A percentile compares a stretch with the other conserved stretches of the same genome.
phyloP scores from a whole-genome alignment of 495 filamentous ascomycete genomes.

The Penicillium silybi region DNA sequence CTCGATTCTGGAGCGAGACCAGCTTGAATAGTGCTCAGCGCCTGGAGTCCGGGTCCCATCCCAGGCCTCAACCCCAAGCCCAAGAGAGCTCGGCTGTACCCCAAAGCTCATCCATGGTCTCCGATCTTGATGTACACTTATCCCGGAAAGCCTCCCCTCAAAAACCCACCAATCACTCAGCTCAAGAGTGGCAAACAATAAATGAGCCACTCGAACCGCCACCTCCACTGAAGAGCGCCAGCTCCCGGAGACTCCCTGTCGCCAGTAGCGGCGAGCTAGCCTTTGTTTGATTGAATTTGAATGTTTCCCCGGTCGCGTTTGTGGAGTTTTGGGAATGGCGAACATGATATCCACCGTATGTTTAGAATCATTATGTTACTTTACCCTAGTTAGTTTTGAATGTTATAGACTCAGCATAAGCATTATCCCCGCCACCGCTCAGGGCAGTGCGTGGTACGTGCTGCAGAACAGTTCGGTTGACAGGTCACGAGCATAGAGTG shows the following conservation, averaged over 20 bases:
- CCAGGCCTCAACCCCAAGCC: not conserved
- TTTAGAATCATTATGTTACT: not conserved
- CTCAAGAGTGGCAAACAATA: constrained; percentile 3
- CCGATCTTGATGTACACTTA: constrained; percentile 26
- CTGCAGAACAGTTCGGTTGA: not conserved
- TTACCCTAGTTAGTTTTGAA: not conserved
- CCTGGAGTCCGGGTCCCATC: constrained; percentile 21
- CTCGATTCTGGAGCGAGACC: constrained; percentile 40
- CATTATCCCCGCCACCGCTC: not conserved
- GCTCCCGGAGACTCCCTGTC: constrained; percentile 20
- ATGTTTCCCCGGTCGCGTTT: constrained; percentile 1
- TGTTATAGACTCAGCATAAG: not conserved
- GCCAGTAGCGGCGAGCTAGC: constrained; percentile 31
- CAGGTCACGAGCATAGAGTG: not conserved
- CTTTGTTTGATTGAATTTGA: constrained; percentile 28
- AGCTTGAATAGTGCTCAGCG: constrained; percentile 29
- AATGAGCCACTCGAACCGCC: constrained; percentile 16
- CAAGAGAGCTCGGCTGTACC: constrained; percentile 13
- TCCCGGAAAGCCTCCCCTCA: constrained; percentile 18
- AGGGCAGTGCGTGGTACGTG: constrained; percentile 12
- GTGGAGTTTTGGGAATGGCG: constrained; percentile 26
- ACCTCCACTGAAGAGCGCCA: constrained; percentile 12
- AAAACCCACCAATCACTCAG: constrained; percentile 2
- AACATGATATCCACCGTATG: constrained; percentile 28
- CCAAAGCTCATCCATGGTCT: constrained; percentile 24